These are phyloP conservation scores for Kwoniella mangroviensis DNA, from an alignment of 768 basidiomycete species.

Conservation along the genomic window DNA sequence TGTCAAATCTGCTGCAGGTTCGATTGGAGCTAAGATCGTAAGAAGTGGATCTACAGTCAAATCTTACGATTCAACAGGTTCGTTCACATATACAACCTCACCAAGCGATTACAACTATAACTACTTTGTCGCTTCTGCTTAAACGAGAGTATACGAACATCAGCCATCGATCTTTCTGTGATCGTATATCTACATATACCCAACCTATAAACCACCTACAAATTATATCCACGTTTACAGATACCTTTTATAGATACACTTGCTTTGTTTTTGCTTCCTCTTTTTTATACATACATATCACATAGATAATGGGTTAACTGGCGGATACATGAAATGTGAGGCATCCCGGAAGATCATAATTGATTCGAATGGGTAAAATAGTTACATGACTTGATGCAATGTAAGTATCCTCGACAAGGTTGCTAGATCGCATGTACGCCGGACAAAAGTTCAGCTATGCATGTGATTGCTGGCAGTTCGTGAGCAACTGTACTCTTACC, in stretches of 20 bases:
- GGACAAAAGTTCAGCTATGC: too few relatives aligned
- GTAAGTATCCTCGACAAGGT: neutral
- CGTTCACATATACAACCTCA: conserved; percentile 42
- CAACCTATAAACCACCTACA: neutral
- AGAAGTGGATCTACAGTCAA: conserved; percentile 36
- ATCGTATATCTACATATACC: neutral
- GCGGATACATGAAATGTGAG: neutral
- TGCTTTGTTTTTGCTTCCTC: neutral
- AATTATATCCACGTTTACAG: neutral
- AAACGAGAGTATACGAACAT: neutral
- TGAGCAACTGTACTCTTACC: too few relatives aligned
- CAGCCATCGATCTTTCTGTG: neutral
- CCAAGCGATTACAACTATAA: conserved; percentile 54
- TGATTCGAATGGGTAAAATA: too few relatives aligned
- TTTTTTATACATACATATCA: neutral
- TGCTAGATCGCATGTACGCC: neutral
- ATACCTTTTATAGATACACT: neutral
- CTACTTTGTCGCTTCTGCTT: conserved; percentile 48
- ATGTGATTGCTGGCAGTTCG: too few relatives aligned
- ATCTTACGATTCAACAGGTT: conserved; percentile 35
- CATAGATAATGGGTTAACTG: neutral
- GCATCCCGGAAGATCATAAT: too few relatives aligned
- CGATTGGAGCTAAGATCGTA: conserved; percentile 40
- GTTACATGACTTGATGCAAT: conserved; percentile 6
- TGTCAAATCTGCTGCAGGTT: conserved; percentile 38